Evolutionary conservation across 306 rosid genomes (phyloP), one percentile per base, ranked within the genome.

Genomic region (Vigna mungo): DNA sequence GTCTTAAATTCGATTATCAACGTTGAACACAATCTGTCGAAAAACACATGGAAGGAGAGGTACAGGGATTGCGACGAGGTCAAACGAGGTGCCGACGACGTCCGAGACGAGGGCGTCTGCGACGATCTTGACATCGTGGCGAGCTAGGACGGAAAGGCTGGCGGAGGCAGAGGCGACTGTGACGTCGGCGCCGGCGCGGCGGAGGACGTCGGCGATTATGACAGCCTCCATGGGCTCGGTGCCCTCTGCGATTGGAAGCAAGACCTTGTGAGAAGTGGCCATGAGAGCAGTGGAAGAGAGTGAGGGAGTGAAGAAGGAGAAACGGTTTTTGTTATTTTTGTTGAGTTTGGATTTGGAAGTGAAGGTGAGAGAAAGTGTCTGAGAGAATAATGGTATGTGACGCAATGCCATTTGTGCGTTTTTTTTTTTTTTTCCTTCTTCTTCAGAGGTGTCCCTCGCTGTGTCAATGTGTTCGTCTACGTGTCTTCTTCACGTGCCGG

Each of bases 191-290:
- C 98, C 98, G 21, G 95, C 86, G 74, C 98, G 89, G 1, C 97
- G 96, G 75, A 95, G 90, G 21, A 95, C 96, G 80, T 95, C 96
- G 77, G 85, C 55, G 83, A 87, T 76, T 81, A 92, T 89, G 81
- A 95, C 89, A 4, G 98, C 97, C 74, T 95, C 98, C 81, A 92
- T 89, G 72, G 97, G 93, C 85, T 95, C 98, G 63, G 96, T 74
- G 44, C 97, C 97, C 32, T 88, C 87, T 4, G 98, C 98, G 83
- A 95, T 86, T 60, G 98, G 98, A 82, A 92, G 84, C 77, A 95
- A 49, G 68, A 92, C 97, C 91, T 92, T 72, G 6, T 8, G 68
- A 52, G 78, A 14, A 7, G 6, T n/a, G 36, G 74, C 68, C 37
- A 69, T 72, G 34, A 21, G 11, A 6, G 67, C 0, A n/a, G 78